These are phyloP conservation scores for Scedosporium aurantiacum DNA, from an alignment of 2,329 filamentous ascomycete genomes.

Conservation along the genomic window DNA sequence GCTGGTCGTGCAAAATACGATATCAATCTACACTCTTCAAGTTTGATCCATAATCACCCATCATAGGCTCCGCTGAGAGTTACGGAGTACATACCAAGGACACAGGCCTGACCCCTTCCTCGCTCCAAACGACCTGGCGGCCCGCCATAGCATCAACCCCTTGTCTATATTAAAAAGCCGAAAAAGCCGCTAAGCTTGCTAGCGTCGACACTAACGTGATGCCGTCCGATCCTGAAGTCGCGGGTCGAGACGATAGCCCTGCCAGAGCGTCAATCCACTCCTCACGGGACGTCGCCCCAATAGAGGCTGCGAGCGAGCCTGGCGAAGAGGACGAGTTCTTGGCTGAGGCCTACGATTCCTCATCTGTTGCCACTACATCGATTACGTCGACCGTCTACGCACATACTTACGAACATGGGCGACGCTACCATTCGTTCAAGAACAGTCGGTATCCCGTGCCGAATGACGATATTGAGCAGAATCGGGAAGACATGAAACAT, in stretches of 20 bases:
- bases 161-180: not conserved
- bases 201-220: not conserved
- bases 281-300: not conserved
- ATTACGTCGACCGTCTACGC: constrained; percentile 8
- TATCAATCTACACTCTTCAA: no score
- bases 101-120: not conserved
- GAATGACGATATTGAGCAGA: constrained; percentile 34
- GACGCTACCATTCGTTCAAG: constrained; percentile 31
- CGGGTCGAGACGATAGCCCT: not conserved
- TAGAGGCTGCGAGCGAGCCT: not conserved
- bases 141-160: not conserved
- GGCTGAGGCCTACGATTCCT: not conserved
- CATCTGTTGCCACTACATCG: not conserved
- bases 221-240: not conserved
- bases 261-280: not conserved
- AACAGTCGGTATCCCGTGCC: constrained; percentile 34
- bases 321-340: not conserved
- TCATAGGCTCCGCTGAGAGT: no score
- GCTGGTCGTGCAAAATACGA: no score
- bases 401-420: constrained; percentile 10
- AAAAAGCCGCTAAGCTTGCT: not conserved
- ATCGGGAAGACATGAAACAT: constrained; percentile 34
- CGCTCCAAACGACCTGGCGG: not conserved
- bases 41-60: no score
- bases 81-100: no score